Conservation (phyloP, 352 stramenopile species). For the Peronospora farinosa region DNA sequence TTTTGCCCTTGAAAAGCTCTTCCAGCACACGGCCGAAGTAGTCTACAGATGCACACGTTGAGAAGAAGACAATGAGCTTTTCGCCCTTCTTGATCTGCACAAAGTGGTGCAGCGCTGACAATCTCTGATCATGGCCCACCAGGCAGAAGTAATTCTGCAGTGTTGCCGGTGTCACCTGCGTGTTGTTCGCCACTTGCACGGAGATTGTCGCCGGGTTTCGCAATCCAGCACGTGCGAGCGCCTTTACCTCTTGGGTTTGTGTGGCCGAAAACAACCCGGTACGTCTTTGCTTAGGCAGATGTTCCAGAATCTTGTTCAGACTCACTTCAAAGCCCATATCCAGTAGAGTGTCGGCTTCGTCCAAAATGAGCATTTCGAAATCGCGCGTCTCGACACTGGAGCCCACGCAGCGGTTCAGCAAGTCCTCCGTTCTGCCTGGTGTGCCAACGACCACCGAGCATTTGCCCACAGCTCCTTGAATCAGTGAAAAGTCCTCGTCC, state of each 20-base stretch:
- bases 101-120: slow-evolving; percentile 91
- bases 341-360: slow-evolving; percentile 98
- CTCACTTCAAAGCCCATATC: slow-evolving; percentile 96
- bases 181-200: slow-evolving; percentile 90
- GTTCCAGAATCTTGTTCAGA: slow-evolving; percentile 92
- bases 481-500: slow-evolving; percentile 70
- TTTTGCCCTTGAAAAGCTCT: slow-evolving; percentile 46
- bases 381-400: slow-evolving; percentile 83
- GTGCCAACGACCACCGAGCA: slow-evolving; percentile 78
- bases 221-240: slow-evolving; percentile 92
- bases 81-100: slow-evolving; percentile 77
- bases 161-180: slow-evolving; percentile 70
- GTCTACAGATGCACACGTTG: slow-evolving; percentile 98
- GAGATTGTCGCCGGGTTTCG: slow-evolving; percentile 97
- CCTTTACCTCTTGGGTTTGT: slow-evolving; percentile 93
- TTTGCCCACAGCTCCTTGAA: slow-evolving; percentile 50
- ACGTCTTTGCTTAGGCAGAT: slow-evolving; percentile 95
- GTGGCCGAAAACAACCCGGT: slow-evolving; percentile 91
- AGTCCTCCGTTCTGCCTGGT: slow-evolving; percentile 80
- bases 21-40: slow-evolving; percentile 93
- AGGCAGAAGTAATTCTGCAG: slow-evolving; percentile 94
- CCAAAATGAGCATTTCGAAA: slow-evolving; percentile 97
- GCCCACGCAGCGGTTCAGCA: slow-evolving; percentile 78
- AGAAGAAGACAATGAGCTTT: slow-evolving; percentile 98
- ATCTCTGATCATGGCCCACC: slow-evolving; percentile 90